These are phyloP conservation scores for Taxillus chinensis DNA, from an alignment of 164 flowering plant genomes.

Conservation along the genomic window DNA sequence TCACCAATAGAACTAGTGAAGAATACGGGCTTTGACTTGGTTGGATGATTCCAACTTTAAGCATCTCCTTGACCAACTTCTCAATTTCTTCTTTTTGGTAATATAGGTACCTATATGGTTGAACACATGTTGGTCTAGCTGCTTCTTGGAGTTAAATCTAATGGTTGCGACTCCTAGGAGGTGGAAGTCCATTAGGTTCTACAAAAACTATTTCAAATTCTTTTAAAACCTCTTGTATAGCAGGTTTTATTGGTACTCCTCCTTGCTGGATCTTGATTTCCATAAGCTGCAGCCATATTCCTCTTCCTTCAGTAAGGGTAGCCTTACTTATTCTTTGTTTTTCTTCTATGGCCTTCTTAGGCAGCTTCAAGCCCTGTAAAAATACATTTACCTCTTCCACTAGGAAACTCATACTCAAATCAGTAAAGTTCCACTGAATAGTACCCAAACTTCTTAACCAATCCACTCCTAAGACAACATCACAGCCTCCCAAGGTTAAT, in stretches of 20 bases:
- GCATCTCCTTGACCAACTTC: background rate
- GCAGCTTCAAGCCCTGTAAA: background rate
- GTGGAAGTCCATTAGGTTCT: background rate
- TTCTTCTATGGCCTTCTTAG: background rate
- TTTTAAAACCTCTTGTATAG: background rate
- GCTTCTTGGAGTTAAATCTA: background rate
- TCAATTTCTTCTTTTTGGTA: background rate
- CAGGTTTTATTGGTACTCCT: background rate
- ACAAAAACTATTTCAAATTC: background rate
- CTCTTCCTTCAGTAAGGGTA: background rate
- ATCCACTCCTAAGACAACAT: background rate
- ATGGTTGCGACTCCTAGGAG: background rate
- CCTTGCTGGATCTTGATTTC: background rate
- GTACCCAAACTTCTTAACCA: background rate
- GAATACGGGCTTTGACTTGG: background rate
- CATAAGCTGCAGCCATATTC: background rate
- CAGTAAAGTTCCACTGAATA: background rate
- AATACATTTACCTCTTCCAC: background rate
- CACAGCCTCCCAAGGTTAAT: background rate
- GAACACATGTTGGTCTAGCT: background rate
- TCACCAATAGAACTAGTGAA: background rate
- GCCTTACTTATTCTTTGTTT: background rate
- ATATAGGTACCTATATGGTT: background rate
- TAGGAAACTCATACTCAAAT: background rate
- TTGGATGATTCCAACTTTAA: no score